Conservation (phyloP, 2,329 filamentous ascomycete genomes). For the Penicillium fuscoglaucum region DNA sequence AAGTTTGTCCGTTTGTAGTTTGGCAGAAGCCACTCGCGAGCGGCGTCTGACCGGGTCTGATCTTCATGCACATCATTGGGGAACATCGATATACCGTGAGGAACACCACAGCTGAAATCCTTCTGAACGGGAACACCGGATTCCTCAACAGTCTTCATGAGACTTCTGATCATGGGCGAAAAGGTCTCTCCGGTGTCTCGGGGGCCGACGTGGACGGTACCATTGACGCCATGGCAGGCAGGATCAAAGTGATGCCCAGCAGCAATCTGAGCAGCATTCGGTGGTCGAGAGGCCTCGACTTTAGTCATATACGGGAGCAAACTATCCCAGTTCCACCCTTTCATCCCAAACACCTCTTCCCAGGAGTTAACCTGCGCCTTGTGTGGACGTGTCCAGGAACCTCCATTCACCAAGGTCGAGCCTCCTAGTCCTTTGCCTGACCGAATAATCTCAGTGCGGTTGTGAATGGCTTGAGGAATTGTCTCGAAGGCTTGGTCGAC, state of each 20-base stretch:
- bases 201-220: slow-evolving; percentile 24
- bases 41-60: slow-evolving; percentile 30
- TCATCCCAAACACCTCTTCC: slow-evolving; percentile 43
- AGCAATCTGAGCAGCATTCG: slow-evolving; percentile 19
- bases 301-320: slow-evolving; percentile 53
- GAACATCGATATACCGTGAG: slow-evolving; percentile 35
- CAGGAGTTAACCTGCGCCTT: slow-evolving; percentile 29
- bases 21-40: slow-evolving; percentile 31
- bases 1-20: slow-evolving; percentile 24
- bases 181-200: slow-evolving; percentile 25
- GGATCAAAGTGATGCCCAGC: slow-evolving; percentile 27
- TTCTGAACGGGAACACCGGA: slow-evolving; percentile 19
- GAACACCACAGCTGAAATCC: slow-evolving; percentile 29
- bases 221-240: slow-evolving; percentile 27
- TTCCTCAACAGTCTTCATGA: slow-evolving; percentile 23
- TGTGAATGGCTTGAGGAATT: slow-evolving; percentile 20
- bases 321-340: slow-evolving; percentile 48
- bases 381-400: slow-evolving; percentile 33
- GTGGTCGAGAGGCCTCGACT: slow-evolving; percentile 25
- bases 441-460: slow-evolving; percentile 20
- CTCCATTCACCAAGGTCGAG: slow-evolving; percentile 32
- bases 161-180: slow-evolving; percentile 24
- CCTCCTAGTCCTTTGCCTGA: slow-evolving; percentile 33
- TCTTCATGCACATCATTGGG: slow-evolving; percentile 26
- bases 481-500: slow-evolving; percentile 26